Conservation (phyloP, 768 basidiomycete species). For the Suillus clintonianus region DNA sequence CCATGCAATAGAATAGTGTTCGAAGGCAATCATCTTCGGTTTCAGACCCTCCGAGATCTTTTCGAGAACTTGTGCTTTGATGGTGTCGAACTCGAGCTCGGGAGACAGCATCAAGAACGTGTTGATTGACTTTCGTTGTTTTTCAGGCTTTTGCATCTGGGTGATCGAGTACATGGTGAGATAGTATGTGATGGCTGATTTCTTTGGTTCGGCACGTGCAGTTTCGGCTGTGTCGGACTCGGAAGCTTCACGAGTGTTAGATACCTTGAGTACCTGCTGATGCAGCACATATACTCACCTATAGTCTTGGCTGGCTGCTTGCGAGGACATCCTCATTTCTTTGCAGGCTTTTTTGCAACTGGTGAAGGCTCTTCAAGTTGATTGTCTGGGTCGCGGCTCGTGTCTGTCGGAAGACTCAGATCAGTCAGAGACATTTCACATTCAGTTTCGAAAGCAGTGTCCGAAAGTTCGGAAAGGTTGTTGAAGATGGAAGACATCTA, state of each 20-base stretch:
- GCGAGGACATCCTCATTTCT: neutral
- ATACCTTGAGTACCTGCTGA: neutral
- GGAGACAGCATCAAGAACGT: neutral
- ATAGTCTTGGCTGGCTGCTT: neutral
- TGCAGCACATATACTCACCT: neutral
- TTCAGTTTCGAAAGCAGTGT: neutral
- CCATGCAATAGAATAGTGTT: neutral
- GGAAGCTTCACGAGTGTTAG: neutral
- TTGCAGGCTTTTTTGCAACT: neutral
- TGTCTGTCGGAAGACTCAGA: neutral
- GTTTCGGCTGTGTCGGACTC: neutral
- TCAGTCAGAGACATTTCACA: neutral
- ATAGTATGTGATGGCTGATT: neutral
- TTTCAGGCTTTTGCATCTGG: neutral
- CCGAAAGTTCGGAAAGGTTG: neutral
- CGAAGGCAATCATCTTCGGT: neutral
- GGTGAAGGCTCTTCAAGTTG: neutral
- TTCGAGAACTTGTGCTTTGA: constrained; percentile 5
- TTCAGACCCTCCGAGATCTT: constrained; percentile 1
- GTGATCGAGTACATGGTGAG: neutral
- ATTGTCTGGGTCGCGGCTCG: neutral
- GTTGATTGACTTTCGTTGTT: neutral
- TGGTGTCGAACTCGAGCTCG: neutral
- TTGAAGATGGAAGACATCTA: neutral
- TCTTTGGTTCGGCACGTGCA: neutral